Evolutionary conservation across 306 rosid species (phyloP).

Genomic region (Sophora flavescens): DNA sequence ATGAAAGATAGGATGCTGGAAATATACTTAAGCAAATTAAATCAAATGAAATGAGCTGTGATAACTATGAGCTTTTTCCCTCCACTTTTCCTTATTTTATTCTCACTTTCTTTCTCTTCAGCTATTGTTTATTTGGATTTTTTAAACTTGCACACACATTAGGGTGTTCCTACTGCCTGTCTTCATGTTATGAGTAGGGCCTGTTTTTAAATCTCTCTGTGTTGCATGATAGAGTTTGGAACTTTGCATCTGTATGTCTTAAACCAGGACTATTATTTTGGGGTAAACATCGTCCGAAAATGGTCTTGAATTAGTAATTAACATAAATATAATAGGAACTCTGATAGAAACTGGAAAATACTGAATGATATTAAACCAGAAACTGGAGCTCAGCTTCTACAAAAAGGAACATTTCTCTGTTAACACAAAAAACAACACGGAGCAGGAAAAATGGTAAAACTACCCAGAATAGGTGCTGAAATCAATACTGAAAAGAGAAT

Average conservation of each 20-base stretch:
- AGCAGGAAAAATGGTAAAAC: too few species aligned
- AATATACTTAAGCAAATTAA: not conserved
- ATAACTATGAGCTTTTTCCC: not conserved
- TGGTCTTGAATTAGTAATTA: not conserved
- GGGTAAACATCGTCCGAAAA: not conserved
- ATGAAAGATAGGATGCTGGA: not conserved
- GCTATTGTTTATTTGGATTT: not conserved
- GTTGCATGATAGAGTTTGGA: not conserved
- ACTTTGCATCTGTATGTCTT: not conserved
- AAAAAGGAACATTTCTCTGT: too few species aligned
- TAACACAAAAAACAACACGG: too few species aligned
- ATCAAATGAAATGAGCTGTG: conserved; percentile 14
- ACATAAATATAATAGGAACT: too few species aligned
- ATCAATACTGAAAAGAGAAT: too few species aligned
- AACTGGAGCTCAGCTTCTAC: too few species aligned
- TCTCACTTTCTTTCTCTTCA: not conserved
- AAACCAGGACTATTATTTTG: not conserved
- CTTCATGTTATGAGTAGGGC: conserved; percentile 17
- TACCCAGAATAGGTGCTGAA: too few species aligned
- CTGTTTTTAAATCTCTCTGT: conserved; percentile 5
- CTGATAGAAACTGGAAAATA: too few species aligned
- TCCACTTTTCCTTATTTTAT: conserved; percentile 5
- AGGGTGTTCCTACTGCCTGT: not conserved
- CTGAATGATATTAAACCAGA: too few species aligned
- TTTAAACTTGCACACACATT: not conserved